phyloP scores from a whole-genome alignment of 2,329 filamentous ascomycete species.

The Nothophaeocryptopus gaeumannii region DNA sequence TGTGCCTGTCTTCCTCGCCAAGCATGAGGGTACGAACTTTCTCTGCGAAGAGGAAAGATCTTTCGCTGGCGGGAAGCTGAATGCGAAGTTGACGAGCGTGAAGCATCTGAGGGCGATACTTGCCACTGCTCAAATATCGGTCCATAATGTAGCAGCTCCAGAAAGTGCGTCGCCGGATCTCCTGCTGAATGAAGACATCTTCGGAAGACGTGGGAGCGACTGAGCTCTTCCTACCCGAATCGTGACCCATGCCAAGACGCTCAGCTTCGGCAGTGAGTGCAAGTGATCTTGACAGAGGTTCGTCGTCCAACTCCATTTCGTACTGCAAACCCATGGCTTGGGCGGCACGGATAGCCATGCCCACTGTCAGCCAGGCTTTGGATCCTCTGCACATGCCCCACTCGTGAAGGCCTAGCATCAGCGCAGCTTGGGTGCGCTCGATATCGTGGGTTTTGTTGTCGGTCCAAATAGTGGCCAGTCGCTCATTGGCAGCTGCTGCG shows the following conservation, averaged over 20 bases:
- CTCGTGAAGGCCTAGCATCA: slow-evolving; percentile 71
- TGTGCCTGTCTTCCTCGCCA: slow-evolving; percentile 42
- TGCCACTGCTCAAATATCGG: slow-evolving; percentile 64
- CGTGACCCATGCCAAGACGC: slow-evolving; percentile 34
- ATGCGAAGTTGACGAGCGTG: slow-evolving; percentile 59
- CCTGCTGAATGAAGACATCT: slow-evolving; percentile 56
- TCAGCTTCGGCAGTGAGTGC: slow-evolving; percentile 40
- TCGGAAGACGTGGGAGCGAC: slow-evolving; percentile 27
- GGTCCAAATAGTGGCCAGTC: slow-evolving; percentile 49
- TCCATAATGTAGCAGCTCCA: slow-evolving; percentile 74
- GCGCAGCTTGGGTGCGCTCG: slow-evolving; percentile 63
- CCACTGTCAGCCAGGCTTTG: slow-evolving; percentile 65
- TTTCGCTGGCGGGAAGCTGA: slow-evolving; percentile 66
- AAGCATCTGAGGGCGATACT: slow-evolving; percentile 59
- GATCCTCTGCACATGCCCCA: slow-evolving; percentile 64
- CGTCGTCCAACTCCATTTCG: slow-evolving; percentile 46
- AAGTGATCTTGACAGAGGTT: slow-evolving; percentile 37
- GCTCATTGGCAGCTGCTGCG: slow-evolving; percentile 55
- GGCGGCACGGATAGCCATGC: slow-evolving; percentile 58
- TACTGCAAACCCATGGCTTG: slow-evolving; percentile 61
- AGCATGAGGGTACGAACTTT: slow-evolving; percentile 55
- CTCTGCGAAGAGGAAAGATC: slow-evolving; percentile 61
- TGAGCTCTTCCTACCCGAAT: slow-evolving; percentile 23
- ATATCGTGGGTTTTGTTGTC: slow-evolving; percentile 54
- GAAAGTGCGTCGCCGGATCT: slow-evolving; percentile 66